Evolutionary conservation across 768 basidiomycete species (phyloP), one percentile per base, ranked within the genome.

Genomic region (Suillus sp.): DNA sequence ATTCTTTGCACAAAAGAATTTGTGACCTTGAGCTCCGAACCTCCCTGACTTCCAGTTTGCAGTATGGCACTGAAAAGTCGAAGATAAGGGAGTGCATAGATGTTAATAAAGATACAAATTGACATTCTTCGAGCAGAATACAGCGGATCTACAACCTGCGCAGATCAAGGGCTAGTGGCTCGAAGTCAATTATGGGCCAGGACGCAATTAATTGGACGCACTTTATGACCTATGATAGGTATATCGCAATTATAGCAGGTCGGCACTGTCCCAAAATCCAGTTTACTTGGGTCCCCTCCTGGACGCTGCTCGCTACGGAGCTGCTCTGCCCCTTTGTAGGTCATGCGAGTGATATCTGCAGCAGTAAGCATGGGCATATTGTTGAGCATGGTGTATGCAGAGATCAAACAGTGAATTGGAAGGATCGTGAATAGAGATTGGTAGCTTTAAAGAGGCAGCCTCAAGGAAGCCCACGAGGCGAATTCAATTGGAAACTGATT

Each of bases 1-100:
- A 61, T 80, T 79, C 58, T 69, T 71, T 37, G 71, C 64, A 59
- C 78, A 79, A 37, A 78, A 71, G 34, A 63, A 34, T 51, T 77
- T 78, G 60, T 77, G 77, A 42, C 70, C 72, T 63, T 70, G 65
- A 6, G 72, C 65, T 20, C 75, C 71, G 20, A 72, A 59, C 20
- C 65, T 69, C 37, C 73, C 73, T 20, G 9, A 37, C 60, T 75
- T 79, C 78, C 79, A 80, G 59, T 75, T 67, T 20, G 70, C 67
- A n/a, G 68, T 61, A 64, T 79, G 78, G 63, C 77, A 79, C 77
- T 78, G 51, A 13, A 53, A 25, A 42, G 1, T 45, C 48, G 65
- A 40, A 60, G 65, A 57, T 61, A 10, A 18, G 10, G 32, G 38
- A 20, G 14, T 58, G n/a, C 37, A 20, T 18, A 35, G 2, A 16